Conservation (phyloP, 768 basidiomycete genomes). For the Pluteus cervinus region DNA sequence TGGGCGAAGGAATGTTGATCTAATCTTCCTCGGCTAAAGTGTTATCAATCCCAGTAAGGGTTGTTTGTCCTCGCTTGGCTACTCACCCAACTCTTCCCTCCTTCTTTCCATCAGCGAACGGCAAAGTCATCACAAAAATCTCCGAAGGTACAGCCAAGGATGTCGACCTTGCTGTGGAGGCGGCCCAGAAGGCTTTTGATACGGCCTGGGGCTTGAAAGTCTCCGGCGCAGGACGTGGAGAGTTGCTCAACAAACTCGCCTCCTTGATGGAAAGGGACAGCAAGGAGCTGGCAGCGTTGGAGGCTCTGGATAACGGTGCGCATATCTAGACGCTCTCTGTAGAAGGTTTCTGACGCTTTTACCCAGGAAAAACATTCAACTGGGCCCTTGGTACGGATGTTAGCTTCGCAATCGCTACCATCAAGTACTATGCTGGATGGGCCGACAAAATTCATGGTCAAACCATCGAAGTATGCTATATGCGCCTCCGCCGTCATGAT, state of each 20-base stretch:
- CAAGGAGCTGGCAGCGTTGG: constrained; percentile 67
- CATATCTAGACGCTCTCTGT: constrained; percentile 7
- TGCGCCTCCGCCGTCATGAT: not conserved
- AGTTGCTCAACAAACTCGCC: constrained; percentile 57
- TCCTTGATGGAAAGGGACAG: constrained; percentile 54
- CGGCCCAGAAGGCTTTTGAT: constrained; percentile 51
- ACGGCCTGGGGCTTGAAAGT: constrained; percentile 64
- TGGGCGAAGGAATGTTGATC: too few relatives aligned
- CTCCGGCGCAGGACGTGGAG: constrained; percentile 45
- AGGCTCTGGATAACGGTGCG: constrained; percentile 62
- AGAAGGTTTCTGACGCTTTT: not conserved
- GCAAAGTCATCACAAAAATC: constrained; percentile 53
- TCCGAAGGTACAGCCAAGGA: constrained; percentile 60
- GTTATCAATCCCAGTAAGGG: constrained; percentile 52
- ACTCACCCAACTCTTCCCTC: not conserved
- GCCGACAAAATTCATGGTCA: constrained; percentile 82
- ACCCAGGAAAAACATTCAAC: constrained; percentile 48
- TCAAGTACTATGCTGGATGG: constrained; percentile 86
- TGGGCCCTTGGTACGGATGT: constrained; percentile 48
- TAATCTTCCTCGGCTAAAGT: too few relatives aligned
- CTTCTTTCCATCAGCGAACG: constrained; percentile 40
- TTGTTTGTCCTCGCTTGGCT: too few relatives aligned
- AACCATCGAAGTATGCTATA: constrained; percentile 49
- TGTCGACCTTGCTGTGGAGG: constrained; percentile 70
- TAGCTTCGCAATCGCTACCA: constrained; percentile 33